phyloP scores from a whole-genome alignment of 257 asterid species.

The Nicotiana otophora region DNA sequence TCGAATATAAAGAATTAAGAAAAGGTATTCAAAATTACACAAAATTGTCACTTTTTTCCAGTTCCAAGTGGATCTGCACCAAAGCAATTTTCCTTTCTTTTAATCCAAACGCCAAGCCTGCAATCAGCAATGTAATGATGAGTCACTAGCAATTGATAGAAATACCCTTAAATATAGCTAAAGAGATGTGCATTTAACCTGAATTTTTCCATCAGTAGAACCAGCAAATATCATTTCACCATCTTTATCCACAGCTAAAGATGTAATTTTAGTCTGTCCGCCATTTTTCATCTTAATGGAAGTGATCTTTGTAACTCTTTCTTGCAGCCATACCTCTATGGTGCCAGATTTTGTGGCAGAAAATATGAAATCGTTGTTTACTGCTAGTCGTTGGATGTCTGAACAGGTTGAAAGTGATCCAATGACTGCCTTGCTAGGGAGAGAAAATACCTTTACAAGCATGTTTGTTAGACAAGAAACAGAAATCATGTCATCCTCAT shows the following conservation, averaged over 20 bases:
- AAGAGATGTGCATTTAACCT: slow-evolving; percentile 27
- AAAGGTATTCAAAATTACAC: not conserved
- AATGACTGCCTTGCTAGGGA: slow-evolving; percentile 56
- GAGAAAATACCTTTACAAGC: slow-evolving; percentile 51
- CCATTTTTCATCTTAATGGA: slow-evolving; percentile 36
- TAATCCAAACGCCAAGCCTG: slow-evolving; percentile 25
- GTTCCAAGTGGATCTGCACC: not conserved
- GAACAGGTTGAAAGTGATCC: slow-evolving; percentile 48
- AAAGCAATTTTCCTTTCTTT: not conserved
- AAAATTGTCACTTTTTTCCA: not conserved
- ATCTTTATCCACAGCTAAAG: slow-evolving; percentile 44
- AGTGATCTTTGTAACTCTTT: slow-evolving; percentile 46
- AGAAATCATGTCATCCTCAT: not conserved
- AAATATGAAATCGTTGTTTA: slow-evolving; percentile 57
- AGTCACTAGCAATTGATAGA: not conserved
- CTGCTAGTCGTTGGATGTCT: slow-evolving; percentile 45
- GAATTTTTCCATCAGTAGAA: slow-evolving; percentile 62
- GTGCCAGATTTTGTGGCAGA: slow-evolving; percentile 58
- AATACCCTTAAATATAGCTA: not conserved
- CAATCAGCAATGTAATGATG: not conserved
- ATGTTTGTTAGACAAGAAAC: not conserved
- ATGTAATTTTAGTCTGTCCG: slow-evolving; percentile 35
- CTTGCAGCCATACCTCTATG: slow-evolving; percentile 68
- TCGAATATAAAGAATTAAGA: not conserved
- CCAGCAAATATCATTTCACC: slow-evolving; percentile 74